Percentiles rank a stretch among this genome's conserved stretches.
These are phyloP conservation scores for Claviceps lovelessii DNA, from an alignment of 2,329 filamentous ascomycete species.

Conservation along the genomic window DNA sequence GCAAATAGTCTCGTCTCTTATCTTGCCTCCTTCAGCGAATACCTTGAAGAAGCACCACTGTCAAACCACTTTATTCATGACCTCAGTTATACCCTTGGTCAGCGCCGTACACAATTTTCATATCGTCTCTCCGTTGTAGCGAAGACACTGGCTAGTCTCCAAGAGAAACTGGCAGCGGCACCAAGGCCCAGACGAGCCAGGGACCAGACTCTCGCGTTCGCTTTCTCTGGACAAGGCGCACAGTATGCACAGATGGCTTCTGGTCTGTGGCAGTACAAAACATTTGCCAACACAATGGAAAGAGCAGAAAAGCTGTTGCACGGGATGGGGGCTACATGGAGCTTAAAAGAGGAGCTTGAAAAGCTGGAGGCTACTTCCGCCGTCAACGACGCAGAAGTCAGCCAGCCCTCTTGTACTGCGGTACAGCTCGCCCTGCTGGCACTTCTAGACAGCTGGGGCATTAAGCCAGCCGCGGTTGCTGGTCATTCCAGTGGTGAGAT, in stretches of 20 bases:
- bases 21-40: slow-evolving; percentile 11
- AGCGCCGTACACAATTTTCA: slow-evolving; percentile 13
- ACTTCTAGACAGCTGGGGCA: slow-evolving; percentile 15
- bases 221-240: slow-evolving; percentile 22
- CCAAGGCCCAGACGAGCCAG: neutral
- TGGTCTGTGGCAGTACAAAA: neutral
- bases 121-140: slow-evolving; percentile 8
- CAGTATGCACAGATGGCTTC: slow-evolving; percentile 13
- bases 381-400: slow-evolving; percentile 8
- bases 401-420: slow-evolving; percentile 23
- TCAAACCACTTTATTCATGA: slow-evolving; percentile 6
- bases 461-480: slow-evolving; percentile 13
- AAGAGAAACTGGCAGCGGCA: slow-evolving; percentile 6
- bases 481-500: slow-evolving; percentile 23
- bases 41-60: slow-evolving; percentile 6
- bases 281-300: slow-evolving; percentile 10
- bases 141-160: slow-evolving; percentile 1
- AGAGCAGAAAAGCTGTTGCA: slow-evolving; percentile 6
- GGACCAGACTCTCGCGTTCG: slow-evolving; percentile 7
- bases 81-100: slow-evolving; percentile 16
- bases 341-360: slow-evolving; percentile 14
- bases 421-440: slow-evolving; percentile 23
- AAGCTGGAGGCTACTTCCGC: slow-evolving; percentile 4
- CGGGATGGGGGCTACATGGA: slow-evolving; percentile 13
- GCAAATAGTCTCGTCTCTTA: slow-evolving; percentile 9